These are phyloP conservation scores for Vanderwaltozyma polyspora DNA, from an alignment of 805 yeast species.

Conservation along the genomic window DNA sequence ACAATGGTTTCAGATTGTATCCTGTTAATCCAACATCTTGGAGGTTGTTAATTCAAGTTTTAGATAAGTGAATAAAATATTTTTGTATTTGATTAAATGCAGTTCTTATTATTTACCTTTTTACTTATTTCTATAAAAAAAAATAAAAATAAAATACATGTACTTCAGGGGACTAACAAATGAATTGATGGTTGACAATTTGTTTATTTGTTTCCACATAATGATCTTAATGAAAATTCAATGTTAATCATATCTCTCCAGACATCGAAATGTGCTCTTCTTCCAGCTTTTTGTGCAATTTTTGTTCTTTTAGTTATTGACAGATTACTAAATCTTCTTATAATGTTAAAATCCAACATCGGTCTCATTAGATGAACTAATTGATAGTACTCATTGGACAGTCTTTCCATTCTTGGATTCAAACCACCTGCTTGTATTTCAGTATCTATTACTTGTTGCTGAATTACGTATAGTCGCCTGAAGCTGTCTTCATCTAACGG, in stretches of 20 bases:
- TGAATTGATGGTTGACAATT: too few species aligned
- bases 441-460: constrained; percentile 77
- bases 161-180: too few species aligned
- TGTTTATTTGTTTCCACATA: neutral
- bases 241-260: constrained; percentile 58
- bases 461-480: constrained; percentile 71
- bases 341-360: constrained; percentile 49
- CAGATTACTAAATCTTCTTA: constrained; percentile 41
- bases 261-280: constrained; percentile 44
- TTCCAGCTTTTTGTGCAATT: constrained; percentile 47
- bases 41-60: too few species aligned
- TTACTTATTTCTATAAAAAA: too few species aligned
- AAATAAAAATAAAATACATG: too few species aligned
- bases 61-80: too few species aligned
- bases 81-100: too few species aligned
- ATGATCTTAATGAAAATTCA: constrained; percentile 31
- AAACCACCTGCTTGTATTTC: constrained; percentile 65
- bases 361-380: constrained; percentile 42
- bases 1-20: too few species aligned
- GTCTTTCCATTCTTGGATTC: constrained; percentile 62
- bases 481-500: constrained; percentile 71
- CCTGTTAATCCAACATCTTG: too few species aligned
- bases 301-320: constrained; percentile 46
- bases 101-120: too few species aligned
- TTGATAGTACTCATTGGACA: constrained; percentile 28